Conservation (phyloP, 106 monocot species). For the Acorus calamus region DNA sequence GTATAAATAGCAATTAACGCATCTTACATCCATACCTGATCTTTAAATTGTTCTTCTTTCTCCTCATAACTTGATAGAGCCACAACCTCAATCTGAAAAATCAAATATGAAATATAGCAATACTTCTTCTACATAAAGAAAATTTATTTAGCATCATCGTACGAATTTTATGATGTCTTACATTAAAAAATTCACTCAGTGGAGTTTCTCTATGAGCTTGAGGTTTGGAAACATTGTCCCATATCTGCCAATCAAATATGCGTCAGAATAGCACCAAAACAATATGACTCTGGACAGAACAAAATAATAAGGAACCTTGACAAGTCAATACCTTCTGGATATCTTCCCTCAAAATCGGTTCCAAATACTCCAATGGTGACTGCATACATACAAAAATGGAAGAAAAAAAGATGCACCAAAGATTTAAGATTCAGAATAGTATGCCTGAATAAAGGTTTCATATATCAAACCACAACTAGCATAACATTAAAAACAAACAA, state of each 20-base stretch:
- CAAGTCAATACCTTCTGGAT: conserved; percentile 65
- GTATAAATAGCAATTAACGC: background rate
- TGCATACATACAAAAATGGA: conserved; percentile 13
- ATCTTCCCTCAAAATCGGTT: conserved; percentile 88
- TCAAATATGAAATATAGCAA: background rate
- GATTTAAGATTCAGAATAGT: no score
- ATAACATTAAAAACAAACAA: conserved; percentile 1
- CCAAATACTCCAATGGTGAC: conserved; percentile 94
- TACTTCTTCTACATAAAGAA: background rate
- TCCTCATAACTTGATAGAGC: conserved; percentile 92
- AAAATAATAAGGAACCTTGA: conserved; percentile 1
- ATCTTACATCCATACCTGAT: conserved; percentile 40
- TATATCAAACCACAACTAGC: background rate
- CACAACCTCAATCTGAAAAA: conserved; percentile 64
- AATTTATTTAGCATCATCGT: background rate
- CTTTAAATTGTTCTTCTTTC: conserved; percentile 90
- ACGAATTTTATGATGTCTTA: conserved; percentile 29
- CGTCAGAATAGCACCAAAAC: background rate
- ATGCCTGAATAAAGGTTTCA: no score
- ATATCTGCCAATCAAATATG: conserved; percentile 56
- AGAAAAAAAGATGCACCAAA: background rate
- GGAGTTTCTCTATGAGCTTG: conserved; percentile 78
- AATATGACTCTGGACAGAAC: background rate
- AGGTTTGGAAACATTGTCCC: conserved; percentile 88
- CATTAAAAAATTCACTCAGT: conserved; percentile 94